Evolutionary conservation across 306 rosid species (phyloP).

Genomic region (Cicer arietinum): DNA sequence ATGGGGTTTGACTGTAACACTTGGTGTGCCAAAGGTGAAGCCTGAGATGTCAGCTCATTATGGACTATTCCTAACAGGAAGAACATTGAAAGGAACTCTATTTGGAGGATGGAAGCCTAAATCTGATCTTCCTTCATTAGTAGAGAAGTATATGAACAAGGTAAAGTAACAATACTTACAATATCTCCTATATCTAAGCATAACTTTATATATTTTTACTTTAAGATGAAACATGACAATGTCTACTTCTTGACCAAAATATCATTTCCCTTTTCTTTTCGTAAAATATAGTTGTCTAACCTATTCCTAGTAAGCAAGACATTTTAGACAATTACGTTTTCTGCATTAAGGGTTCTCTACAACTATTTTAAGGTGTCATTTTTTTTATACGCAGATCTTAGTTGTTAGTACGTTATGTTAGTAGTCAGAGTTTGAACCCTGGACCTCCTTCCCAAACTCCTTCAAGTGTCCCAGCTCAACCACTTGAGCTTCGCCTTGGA

Average conservation of each 20-base stretch:
- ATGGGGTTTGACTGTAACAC: constrained; percentile 93
- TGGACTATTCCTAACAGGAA: constrained; percentile 69
- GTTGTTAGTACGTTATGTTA: no score
- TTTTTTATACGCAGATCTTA: background rate
- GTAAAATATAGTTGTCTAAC: constrained; percentile 11
- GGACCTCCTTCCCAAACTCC: no score
- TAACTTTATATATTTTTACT: constrained; percentile 1
- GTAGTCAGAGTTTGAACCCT: no score
- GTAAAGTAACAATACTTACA: constrained; percentile 45
- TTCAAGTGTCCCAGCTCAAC: no score
- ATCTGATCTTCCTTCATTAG: constrained; percentile 86
- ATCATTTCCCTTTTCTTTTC: background rate
- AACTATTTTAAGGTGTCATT: constrained; percentile 22
- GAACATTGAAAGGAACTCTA: constrained; percentile 87
- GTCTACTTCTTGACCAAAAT: background rate
- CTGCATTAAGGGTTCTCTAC: constrained; percentile 7
- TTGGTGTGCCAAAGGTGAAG: constrained; percentile 87
- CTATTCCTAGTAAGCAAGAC: background rate
- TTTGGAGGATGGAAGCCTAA: constrained; percentile 99
- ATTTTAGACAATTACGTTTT: constrained; percentile 10
- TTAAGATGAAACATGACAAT: constrained; percentile 11
- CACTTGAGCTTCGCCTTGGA: no score
- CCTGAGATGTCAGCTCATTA: constrained; percentile 90
- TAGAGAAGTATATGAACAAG: constrained; percentile 84
- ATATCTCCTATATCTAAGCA: constrained; percentile 11